These are phyloP conservation scores for Solanum rostratum DNA, from an alignment of 257 asterid genomes.

Conservation along the genomic window DNA sequence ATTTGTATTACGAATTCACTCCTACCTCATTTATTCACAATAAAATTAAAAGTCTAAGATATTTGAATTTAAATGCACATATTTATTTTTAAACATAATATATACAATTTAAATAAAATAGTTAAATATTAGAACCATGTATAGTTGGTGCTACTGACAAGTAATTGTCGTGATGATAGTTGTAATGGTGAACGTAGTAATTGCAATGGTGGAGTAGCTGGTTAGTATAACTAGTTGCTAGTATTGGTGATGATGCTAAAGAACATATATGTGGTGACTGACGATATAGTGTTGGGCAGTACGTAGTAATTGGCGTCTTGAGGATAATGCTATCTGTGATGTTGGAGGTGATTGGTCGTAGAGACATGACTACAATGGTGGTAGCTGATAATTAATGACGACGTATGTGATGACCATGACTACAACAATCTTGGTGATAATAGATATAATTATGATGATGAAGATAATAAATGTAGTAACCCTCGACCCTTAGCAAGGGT, in stretches of 20 bases:
- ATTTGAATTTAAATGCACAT: background rate
- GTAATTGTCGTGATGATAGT: background rate
- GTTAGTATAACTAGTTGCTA: background rate
- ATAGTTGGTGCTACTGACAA: background rate
- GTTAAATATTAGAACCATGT: background rate
- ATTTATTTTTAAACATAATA: background rate
- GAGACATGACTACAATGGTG: background rate
- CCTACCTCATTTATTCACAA: background rate
- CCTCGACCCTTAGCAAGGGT: no score
- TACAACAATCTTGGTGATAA: no score
- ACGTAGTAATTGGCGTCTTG: no score
- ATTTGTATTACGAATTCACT: background rate
- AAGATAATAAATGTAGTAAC: no score
- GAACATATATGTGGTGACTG: background rate
- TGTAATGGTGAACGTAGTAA: rapidly evolving
- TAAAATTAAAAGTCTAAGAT: background rate
- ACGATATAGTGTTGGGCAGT: background rate
- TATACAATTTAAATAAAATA: background rate
- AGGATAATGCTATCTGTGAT: background rate
- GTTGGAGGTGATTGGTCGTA: rapidly evolving
- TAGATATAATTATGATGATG: no score
- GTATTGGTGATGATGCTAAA: background rate
- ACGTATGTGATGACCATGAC: rapidly evolving
- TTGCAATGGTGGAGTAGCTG: background rate
- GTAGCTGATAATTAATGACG: no score